A percentile compares a stretch with the other conserved stretches of the same genome.
These are phyloP conservation scores for Termitomyces sp. DNA, from an alignment of 768 basidiomycete genomes.

Conservation along the genomic window DNA sequence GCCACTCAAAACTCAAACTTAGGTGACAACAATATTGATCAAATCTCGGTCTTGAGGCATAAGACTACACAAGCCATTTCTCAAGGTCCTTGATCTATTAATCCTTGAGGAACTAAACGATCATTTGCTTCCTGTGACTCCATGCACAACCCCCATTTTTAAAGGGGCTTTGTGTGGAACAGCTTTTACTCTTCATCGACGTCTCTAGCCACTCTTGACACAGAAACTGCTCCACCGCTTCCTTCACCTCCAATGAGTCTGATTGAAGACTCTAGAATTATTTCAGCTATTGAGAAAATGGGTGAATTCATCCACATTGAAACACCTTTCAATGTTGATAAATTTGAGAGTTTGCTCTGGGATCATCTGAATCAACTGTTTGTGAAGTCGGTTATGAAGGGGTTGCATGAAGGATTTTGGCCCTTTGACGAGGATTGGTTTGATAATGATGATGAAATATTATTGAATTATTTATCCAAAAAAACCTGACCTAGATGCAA, in stretches of 20 bases:
- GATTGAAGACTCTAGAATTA: too few relatives aligned
- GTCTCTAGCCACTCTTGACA: not conserved
- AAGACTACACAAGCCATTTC: too few relatives aligned
- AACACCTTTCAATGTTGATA: conserved; percentile 21
- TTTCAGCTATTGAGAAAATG: too few relatives aligned
- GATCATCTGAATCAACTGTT: conserved; percentile 24
- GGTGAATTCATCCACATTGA: conserved; percentile 15
- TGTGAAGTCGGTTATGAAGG: conserved; percentile 18
- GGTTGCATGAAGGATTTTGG: conserved; percentile 21
- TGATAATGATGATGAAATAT: not conserved
- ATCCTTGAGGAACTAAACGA: too few relatives aligned
- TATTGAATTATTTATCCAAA: conserved; percentile 8
- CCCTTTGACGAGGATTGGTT: conserved; percentile 20
- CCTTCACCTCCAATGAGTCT: too few relatives aligned
- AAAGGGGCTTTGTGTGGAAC: not conserved
- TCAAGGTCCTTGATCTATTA: too few relatives aligned
- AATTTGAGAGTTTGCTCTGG: conserved; percentile 13
- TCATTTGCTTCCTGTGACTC: too few relatives aligned
- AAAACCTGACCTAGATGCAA: not conserved
- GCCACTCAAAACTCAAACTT: not conserved
- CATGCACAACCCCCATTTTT: not conserved
- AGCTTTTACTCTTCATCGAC: too few relatives aligned
- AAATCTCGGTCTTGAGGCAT: not conserved
- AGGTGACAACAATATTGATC: not conserved
- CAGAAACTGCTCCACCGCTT: not conserved